phyloP scores from a whole-genome alignment of 2,329 filamentous ascomycete species.

The Aspergillus calidoustus region DNA sequence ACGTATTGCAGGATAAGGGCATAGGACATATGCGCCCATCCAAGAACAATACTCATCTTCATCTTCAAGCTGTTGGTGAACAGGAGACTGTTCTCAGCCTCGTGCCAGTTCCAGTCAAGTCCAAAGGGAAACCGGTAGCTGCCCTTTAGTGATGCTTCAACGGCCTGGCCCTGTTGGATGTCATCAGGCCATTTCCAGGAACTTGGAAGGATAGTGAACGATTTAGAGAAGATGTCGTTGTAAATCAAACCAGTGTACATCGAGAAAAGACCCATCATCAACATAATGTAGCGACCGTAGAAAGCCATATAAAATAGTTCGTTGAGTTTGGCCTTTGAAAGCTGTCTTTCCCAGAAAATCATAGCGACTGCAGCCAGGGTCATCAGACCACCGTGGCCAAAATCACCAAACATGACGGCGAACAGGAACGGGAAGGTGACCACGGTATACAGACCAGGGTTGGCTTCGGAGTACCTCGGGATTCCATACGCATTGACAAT shows the following conservation, averaged over 20 bases:
- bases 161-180: constrained; percentile 67
- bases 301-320: constrained; percentile 98
- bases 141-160: constrained; percentile 70
- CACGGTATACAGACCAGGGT: constrained; percentile 91
- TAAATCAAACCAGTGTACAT: constrained; percentile 97
- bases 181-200: constrained; percentile 83
- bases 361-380: constrained; percentile 80
- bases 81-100: constrained; percentile 88
- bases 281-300: constrained; percentile 96
- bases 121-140: constrained; percentile 93
- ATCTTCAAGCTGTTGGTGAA: constrained; percentile 99
- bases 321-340: constrained; percentile 85
- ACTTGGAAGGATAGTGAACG: constrained; percentile 84
- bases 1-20: constrained; percentile 90
- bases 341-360: constrained; percentile 94
- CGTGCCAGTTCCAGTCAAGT: constrained; percentile 95
- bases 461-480: constrained; percentile 95
- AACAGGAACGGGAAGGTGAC: constrained; percentile 99
- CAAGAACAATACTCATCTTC: constrained; percentile 98
- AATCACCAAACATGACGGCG: constrained; percentile 99
- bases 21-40: constrained; percentile 96
- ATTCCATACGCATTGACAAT: constrained; percentile 99
- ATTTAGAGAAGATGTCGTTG: constrained; percentile 96
- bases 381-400: constrained; percentile 93
- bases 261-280: constrained; percentile 97